Percentiles rank a stretch among this genome's conserved stretches.
phyloP scores from a whole-genome alignment of 768 basidiomycete genomes.

The Phylloporus rhodoxanthus region DNA sequence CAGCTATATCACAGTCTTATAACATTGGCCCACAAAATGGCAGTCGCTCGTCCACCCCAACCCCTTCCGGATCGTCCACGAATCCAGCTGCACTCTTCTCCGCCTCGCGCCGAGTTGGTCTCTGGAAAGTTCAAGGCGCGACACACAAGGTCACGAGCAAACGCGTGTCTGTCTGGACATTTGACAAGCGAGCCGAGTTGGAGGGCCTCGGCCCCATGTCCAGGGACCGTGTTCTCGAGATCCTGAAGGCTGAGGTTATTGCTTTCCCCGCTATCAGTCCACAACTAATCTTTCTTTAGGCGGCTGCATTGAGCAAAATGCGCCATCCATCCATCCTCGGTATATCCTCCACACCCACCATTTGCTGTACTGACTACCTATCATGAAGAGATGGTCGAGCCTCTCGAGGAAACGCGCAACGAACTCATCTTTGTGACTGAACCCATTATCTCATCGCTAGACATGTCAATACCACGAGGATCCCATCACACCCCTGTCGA shows the following conservation, averaged over 20 bases:
- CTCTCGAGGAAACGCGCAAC: constrained; percentile 85
- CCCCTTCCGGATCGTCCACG: constrained; percentile 27
- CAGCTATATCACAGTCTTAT: constrained; percentile 77
- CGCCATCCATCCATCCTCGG: constrained; percentile 92
- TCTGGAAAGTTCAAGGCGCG: constrained; percentile 86
- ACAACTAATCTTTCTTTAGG: constrained; percentile 41
- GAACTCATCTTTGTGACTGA: constrained; percentile 94
- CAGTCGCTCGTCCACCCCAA: constrained; percentile 36
- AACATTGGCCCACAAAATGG: constrained; percentile 44
- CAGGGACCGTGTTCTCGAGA: constrained; percentile 72
- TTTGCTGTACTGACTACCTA: constrained; percentile 3
- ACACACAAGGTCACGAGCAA: constrained; percentile 87
- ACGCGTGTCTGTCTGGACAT: constrained; percentile 87
- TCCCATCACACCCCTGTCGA: constrained; percentile 56
- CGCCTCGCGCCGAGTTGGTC: constrained; percentile 54
- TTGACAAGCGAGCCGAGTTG: constrained; percentile 79
- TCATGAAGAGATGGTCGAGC: constrained; percentile 88
- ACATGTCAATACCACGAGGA: constrained; percentile 66
- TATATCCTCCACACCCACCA: constrained; percentile 27
- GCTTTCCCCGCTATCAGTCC: constrained; percentile 8
- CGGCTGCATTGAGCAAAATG: constrained; percentile 73
- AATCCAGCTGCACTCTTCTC: constrained; percentile 30
- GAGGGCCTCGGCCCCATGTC: constrained; percentile 60
- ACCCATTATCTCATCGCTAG: constrained; percentile 75
- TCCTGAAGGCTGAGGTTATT: constrained; percentile 82